phyloP scores from a whole-genome alignment of 768 basidiomycete genomes.

The Pilatotrama ljubarskyi region DNA sequence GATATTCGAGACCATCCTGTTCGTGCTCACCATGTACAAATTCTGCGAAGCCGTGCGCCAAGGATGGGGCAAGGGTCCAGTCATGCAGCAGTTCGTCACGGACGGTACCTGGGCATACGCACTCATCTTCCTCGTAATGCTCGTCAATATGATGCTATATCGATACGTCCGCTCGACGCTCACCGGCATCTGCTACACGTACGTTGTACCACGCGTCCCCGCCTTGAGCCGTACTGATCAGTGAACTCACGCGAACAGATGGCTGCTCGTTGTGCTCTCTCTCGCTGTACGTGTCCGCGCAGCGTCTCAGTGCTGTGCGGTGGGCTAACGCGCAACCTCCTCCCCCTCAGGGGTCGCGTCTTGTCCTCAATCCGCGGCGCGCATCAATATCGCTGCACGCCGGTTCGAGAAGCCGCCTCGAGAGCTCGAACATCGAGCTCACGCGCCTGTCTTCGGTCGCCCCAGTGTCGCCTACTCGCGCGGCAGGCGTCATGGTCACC shows the following conservation, averaged over 20 bases:
- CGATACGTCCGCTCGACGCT: constrained; percentile 26
- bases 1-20: constrained; percentile 29
- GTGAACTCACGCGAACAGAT: constrained; percentile 5
- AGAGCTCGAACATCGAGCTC: constrained; percentile 4
- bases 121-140: constrained; percentile 29
- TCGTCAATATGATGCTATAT: constrained; percentile 29
- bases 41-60: constrained; percentile 23
- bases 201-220: constrained; percentile 4
- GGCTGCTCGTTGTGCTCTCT: constrained; percentile 30
- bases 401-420: neutral
- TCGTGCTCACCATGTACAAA: constrained; percentile 25
- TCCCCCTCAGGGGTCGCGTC: constrained; percentile 21
- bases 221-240: neutral
- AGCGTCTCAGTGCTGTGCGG: neutral
- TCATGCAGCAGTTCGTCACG: constrained; percentile 27
- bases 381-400: neutral
- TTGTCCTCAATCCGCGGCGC: constrained; percentile 22
- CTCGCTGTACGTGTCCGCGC: constrained; percentile 22
- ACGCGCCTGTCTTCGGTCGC: neutral
- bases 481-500: neutral
- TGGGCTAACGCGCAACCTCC: neutral
- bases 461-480: neutral
- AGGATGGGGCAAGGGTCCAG: constrained; percentile 27
- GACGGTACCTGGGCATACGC: constrained; percentile 33
- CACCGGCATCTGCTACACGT: constrained; percentile 32